Evolutionary conservation across 495 filamentous ascomycete species (phyloP), one percentile per base, ranked within the genome.

Genomic region (Glonium stellatum): DNA sequence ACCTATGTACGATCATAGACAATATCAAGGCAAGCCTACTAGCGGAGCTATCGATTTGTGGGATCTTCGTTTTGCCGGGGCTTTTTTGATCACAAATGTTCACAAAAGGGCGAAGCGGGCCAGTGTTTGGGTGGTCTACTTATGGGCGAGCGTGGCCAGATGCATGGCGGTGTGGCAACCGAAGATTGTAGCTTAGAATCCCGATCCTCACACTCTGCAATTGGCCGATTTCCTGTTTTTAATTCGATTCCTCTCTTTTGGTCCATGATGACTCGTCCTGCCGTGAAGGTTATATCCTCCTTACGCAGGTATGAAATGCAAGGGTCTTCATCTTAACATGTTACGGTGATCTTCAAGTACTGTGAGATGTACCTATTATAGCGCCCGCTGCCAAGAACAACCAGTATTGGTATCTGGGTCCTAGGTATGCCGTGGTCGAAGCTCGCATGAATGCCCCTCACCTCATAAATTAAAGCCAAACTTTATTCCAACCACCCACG

Each of bases 101-200:
- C 63, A 66, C 55, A 65, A 65, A 65, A 68, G 53, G 66, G 66
- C 53, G 41, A 60, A 56, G 63, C 55, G 57, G 55, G 57, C 37
- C 56, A 57, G 54, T 13, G 60, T 54, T 65, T 65, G 62, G 62
- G 66, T 60, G 66, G 46, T 54, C 53, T 44, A 39, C 31, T 63
- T 61, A 56, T 63, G 61, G 65, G 27, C 53, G 61, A 60, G 57
- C 65, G 60, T 63, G 60, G 61, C 27, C 49, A 51, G 35, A 22
- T 63, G 59, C 48, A 13, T 36, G 53, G 18, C 27, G 11, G 41
- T 57, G 39, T 44, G 41, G 62, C 46, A 62, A 58, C 58, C 59
- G 60, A 63, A 66, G 66, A 65, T 59, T 63, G 63, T 66, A 68
- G 66, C 66, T 58, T 68, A 68, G 66, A 66, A 57, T 59, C 58